These are phyloP conservation scores for Plantago lanceolata DNA, from an alignment of 305 asterid species.

Conservation along the genomic window DNA sequence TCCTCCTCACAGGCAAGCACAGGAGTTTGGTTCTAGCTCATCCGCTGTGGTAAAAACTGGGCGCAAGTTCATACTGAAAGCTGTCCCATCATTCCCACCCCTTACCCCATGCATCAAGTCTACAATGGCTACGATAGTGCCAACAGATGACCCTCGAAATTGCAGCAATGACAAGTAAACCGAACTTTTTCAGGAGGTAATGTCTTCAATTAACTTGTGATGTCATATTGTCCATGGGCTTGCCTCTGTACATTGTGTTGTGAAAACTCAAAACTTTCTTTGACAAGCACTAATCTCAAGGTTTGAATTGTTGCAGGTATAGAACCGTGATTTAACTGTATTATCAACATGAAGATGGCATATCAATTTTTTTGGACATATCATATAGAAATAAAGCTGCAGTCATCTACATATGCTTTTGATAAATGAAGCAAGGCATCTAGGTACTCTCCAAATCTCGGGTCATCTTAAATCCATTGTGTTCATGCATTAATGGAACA, in stretches of 20 bases:
- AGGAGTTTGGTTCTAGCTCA: conserved; percentile 38
- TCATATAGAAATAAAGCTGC: background rate
- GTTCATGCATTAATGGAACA: background rate
- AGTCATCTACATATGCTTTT: background rate
- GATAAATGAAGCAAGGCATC: background rate
- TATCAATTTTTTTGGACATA: background rate
- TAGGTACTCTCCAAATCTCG: background rate
- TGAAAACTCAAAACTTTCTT: background rate
- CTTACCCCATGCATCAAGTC: conserved; percentile 46
- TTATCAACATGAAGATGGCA: background rate
- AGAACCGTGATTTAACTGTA: background rate
- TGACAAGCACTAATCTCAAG: background rate
- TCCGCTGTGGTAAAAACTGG: conserved; percentile 33
- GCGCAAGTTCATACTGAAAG: conserved; percentile 41
- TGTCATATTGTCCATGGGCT: background rate
- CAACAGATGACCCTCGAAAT: conserved; percentile 27
- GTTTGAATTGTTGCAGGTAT: background rate
- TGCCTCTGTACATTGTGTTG: background rate
- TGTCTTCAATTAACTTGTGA: background rate
- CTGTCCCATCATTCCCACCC: conserved; percentile 68
- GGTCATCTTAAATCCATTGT: background rate
- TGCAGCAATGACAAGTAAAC: conserved; percentile 28
- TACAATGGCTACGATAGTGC: conserved; percentile 26
- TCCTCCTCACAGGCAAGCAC: conserved; percentile 48
- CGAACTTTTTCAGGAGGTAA: conserved; percentile 23